Evolutionary conservation across 441 rosid genomes (phyloP), one percentile per base, ranked within the genome.

Genomic region (Syzygium syzygioides): DNA sequence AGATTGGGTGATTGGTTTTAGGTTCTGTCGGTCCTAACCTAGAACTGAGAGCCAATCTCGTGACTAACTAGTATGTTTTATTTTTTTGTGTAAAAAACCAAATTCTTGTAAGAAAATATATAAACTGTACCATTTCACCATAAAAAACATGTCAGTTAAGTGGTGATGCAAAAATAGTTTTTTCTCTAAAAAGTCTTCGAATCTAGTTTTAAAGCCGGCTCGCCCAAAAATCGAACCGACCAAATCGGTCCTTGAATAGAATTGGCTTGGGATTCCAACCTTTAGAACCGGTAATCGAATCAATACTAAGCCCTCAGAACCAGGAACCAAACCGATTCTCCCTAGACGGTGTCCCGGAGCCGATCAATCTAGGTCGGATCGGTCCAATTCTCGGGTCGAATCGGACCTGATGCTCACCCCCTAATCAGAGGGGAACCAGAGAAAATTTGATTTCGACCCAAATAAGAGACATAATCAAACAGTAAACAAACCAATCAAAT

Each of bases 341-440:
- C 28, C 9, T 34, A 34, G 6, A 68, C 19, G 5, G 23, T 4
- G 4, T 3, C 9, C 4, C 4, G 9, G 60, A 55, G 23, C 12
- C 1, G 13, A 32, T 66, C 10, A 66, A 32, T 18, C 37, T 23
- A 66, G 19, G 9, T 66, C 79, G 3, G 26, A 18, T 18, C 45
- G 10, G 45, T 66, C 25, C 45, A 0, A 18, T 66, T 32, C 25
- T 66, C 14, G 0, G 0, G 41, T 37, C 3, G 11, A 66, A 1
- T 18, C 3, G 45, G 37, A 32, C 10, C 1, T 0, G 45, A 8
- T 3, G 23, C 12, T 66, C 0, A 8, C 20, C 18, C 71, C 2
- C 0, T 34, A 7, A 30, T 0, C 5, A 30, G 0, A 17, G 0
- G 13, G 76, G 4, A 32, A 30, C 0, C 17, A 41, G 13, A 28